Evolutionary conservation across 176 grass and related monocot genomes (phyloP), one percentile per base, ranked within the genome.

Genomic region (Oryza australiensis): DNA sequence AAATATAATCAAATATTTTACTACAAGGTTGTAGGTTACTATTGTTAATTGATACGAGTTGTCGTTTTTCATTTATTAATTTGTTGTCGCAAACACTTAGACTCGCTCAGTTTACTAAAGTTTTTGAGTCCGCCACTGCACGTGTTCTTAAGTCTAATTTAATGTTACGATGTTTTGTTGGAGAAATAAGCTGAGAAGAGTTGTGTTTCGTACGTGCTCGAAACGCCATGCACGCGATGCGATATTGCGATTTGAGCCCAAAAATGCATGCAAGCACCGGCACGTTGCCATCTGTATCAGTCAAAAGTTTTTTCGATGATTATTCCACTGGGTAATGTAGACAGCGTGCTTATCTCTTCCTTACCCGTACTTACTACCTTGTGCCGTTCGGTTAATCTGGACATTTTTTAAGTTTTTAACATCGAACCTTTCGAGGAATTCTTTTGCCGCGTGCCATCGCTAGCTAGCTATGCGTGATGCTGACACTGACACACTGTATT

Each of bases 281-380:
- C 15, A 20, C 4, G 16, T 55, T 55, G 51, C 51, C 51, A 22
- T 55, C 51, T 22, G 51, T 22, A 20, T 68, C 62, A 30, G 80
- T 73, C 59, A 88, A 83, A 66, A 22, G 9, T 7, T 37, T 8
- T 37, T 35, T 37, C 22, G 33, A 23, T 28, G 7, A 33, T 10
- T 55, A 46, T 68, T 64, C 72, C 66, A 18, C 14, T 73, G 33
- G 26, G 59, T 57, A 66, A 71, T 23, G 66, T 46, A 53, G 70
- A 68, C 70, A 62, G 33, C 46, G 34, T 74, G 48, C 48, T 81
- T 81, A 75, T 87, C 85, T 24, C 35, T 7, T 68, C 41, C 9
- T 41, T 10, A 28, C 15, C 23, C 2, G 7, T 11, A 6, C 23
- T 10, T 4, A 2, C 0, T 9, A 3, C 1, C 0, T 1, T 34